Evolutionary conservation across 345 rosid species (phyloP).

Genomic region (Luvunga scandens): DNA sequence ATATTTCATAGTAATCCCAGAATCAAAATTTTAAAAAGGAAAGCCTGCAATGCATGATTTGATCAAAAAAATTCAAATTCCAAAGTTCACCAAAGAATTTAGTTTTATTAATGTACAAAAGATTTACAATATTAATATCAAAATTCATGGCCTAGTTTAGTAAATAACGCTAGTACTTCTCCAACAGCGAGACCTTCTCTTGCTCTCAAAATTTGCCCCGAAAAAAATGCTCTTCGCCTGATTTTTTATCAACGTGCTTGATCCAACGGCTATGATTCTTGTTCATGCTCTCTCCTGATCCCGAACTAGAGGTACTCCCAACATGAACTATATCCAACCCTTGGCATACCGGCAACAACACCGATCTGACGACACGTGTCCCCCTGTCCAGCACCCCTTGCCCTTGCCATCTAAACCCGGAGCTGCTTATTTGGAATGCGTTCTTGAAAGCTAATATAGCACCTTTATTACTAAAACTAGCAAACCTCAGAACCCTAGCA

Average conservation of each 20-base stretch:
- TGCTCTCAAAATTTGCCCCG: slow-evolving; percentile 26
- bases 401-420: slow-evolving; percentile 60
- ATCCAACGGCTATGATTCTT: slow-evolving; percentile 67
- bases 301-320: slow-evolving; percentile 33
- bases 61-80: no score
- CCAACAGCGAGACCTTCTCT: neutral
- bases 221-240: slow-evolving; percentile 79
- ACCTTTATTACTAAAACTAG: slow-evolving; percentile 57
- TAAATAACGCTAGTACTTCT: neutral
- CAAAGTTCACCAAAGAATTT: neutral
- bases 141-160: neutral
- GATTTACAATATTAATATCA: neutral
- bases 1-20: neutral
- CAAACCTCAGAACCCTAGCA: slow-evolving; percentile 51
- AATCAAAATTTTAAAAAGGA: neutral
- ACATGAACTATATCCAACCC: slow-evolving; percentile 79
- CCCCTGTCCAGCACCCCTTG: slow-evolving; percentile 43
- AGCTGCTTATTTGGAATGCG: slow-evolving; percentile 35
- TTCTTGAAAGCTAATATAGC: slow-evolving; percentile 82
- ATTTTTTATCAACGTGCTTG: slow-evolving; percentile 54
- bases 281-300: slow-evolving; percentile 21
- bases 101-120: neutral
- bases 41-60: neutral
- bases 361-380: slow-evolving; percentile 64
- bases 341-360: slow-evolving; percentile 64